These are phyloP conservation scores for Saururus chinensis DNA, from an alignment of 164 flowering plant species.

Conservation along the genomic window DNA sequence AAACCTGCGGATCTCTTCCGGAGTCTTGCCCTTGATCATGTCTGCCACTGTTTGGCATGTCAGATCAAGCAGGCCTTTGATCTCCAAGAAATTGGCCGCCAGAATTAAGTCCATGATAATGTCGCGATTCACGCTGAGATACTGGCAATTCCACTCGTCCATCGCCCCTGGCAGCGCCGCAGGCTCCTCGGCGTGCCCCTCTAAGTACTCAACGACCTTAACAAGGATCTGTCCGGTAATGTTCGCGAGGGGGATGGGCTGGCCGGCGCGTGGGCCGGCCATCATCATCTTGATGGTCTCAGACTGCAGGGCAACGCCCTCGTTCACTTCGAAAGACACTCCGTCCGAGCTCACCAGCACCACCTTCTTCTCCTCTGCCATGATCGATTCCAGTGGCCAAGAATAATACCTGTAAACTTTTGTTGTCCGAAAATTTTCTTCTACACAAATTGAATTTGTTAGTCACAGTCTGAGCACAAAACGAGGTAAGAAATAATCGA, in stretches of 20 bases:
- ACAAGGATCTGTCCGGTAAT: slow-evolving; percentile 48
- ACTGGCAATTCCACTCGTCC: background rate
- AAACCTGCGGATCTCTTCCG: slow-evolving; percentile 50
- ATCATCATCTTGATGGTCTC: slow-evolving; percentile 72
- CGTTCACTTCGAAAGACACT: slow-evolving; percentile 55
- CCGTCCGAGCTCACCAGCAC: slow-evolving; percentile 57
- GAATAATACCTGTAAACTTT: too few relatives aligned
- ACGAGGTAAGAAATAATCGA: too few relatives aligned
- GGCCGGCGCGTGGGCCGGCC: slow-evolving; percentile 58
- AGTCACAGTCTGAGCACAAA: too few relatives aligned
- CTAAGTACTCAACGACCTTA: slow-evolving; percentile 74
- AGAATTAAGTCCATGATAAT: slow-evolving; percentile 20
- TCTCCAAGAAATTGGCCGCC: slow-evolving; percentile 58
- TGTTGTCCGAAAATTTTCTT: too few relatives aligned
- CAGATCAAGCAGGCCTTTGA: slow-evolving; percentile 49
- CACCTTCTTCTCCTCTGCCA: slow-evolving; percentile 21
- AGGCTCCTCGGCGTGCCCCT: slow-evolving; percentile 50
- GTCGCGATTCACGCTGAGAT: slow-evolving; percentile 13
- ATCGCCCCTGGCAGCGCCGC: slow-evolving; percentile 19
- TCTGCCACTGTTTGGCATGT: slow-evolving; percentile 61
- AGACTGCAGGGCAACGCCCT: slow-evolving; percentile 52
- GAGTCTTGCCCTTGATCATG: slow-evolving; percentile 63
- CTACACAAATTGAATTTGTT: too few relatives aligned
- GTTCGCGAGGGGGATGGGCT: slow-evolving; percentile 34
- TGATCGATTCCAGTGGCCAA: background rate